These are phyloP conservation scores for Russula abietina DNA, from an alignment of 768 basidiomycete species.

Conservation along the genomic window DNA sequence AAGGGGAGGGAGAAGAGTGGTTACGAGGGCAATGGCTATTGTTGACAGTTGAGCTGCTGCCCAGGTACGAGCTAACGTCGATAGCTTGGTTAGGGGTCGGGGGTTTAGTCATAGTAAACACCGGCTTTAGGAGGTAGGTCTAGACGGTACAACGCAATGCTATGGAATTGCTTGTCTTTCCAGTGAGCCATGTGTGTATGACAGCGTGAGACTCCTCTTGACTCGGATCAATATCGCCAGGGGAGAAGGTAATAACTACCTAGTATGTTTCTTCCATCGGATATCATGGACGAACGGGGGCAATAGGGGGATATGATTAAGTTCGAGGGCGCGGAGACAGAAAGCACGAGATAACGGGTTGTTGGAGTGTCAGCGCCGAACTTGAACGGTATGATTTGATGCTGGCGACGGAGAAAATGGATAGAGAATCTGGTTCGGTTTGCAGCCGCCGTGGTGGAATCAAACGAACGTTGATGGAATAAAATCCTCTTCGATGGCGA, in stretches of 20 bases:
- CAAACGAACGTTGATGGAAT: background rate
- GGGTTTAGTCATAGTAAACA: background rate
- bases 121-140: no score
- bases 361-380: background rate
- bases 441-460: constrained; percentile 1
- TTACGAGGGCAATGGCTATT: no score
- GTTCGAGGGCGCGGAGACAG: constrained; percentile 11
- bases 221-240: background rate
- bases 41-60: background rate
- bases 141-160: background rate
- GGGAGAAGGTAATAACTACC: background rate
- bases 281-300: background rate
- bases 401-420: background rate
- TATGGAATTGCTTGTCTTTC: background rate
- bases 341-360: constrained; percentile 1
- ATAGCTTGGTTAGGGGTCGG: background rate
- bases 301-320: background rate
- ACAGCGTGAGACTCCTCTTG: background rate
- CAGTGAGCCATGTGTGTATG: background rate
- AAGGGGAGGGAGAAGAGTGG: background rate
- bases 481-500: background rate
- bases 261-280: background rate
- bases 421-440: constrained; percentile 12
- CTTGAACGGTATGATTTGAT: background rate
- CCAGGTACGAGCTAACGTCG: background rate